Evolutionary conservation across 441 rosid species (phyloP).

Genomic region (Populus hybrid): DNA sequence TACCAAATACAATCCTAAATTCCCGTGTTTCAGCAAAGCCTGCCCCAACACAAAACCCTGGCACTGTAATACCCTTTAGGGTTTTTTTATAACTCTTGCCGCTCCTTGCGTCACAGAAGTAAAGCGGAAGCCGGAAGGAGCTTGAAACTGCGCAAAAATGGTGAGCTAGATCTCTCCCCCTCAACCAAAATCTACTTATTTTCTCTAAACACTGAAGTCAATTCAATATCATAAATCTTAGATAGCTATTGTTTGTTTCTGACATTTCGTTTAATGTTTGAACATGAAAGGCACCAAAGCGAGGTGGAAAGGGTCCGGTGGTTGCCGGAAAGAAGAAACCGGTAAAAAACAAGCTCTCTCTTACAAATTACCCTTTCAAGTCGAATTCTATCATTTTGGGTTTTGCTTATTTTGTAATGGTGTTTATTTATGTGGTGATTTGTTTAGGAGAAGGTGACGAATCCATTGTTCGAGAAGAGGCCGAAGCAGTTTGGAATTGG

Average conservation of each 20-base stretch:
- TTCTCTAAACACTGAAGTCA: background rate
- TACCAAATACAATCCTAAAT: too few species aligned
- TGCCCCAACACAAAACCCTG: background rate
- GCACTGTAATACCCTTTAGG: background rate
- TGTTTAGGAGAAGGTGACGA: slow-evolving; percentile 56
- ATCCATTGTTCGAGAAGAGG: slow-evolving; percentile 78
- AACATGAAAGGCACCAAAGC: slow-evolving; percentile 1
- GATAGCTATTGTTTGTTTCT: background rate
- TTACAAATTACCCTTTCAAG: background rate
- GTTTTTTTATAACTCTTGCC: background rate
- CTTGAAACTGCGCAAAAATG: background rate
- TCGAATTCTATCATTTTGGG: background rate
- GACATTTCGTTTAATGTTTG: background rate
- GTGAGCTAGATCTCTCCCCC: background rate
- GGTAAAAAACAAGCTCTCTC: background rate
- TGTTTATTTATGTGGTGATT: background rate
- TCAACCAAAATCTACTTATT: background rate
- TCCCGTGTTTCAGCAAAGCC: background rate
- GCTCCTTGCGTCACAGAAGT: background rate
- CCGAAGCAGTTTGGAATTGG: slow-evolving; percentile 85
- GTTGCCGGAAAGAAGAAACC: slow-evolving; percentile 4
- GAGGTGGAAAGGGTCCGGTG: slow-evolving; percentile 5
- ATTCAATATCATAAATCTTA: background rate
- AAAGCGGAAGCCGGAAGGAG: background rate
- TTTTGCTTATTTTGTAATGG: background rate